Percentiles rank a stretch among this genome's conserved stretches.
Conservation (phyloP, 2,329 filamentous ascomycete genomes). For the Colletotrichum ledebouriae region DNA sequence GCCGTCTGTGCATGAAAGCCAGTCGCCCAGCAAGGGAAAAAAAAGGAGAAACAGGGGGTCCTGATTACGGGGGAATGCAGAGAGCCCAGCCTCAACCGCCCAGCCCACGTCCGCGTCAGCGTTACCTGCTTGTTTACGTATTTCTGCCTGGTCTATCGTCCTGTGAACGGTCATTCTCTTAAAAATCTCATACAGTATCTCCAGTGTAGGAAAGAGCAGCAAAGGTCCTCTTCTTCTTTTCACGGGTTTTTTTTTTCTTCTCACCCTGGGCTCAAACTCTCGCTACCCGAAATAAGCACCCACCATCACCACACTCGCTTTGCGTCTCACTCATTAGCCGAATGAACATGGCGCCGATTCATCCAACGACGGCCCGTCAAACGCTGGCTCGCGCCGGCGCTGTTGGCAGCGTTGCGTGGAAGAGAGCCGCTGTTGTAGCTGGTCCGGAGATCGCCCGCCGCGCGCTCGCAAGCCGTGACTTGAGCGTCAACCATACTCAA, state of each 20-base stretch:
- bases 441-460: conserved; percentile 36
- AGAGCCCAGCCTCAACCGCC: conserved; percentile 37
- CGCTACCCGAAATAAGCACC: neutral
- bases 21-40: conserved; percentile 12
- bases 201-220: neutral
- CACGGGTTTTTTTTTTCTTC: neutral
- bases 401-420: conserved; percentile 23
- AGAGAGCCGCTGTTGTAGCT: conserved; percentile 25
- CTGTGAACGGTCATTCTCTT: neutral
- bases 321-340: neutral
- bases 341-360: conserved; percentile 32
- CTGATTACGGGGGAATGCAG: conserved; percentile 27
- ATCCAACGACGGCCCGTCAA: conserved; percentile 33
- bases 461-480: conserved; percentile 62
- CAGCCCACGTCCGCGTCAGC: conserved; percentile 39
- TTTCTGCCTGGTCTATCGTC: conserved; percentile 12
- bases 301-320: neutral
- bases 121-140: conserved; percentile 36
- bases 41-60: conserved; percentile 14
- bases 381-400: conserved; percentile 31
- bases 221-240: neutral
- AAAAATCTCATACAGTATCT: conserved; percentile 13
- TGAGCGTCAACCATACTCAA: conserved; percentile 76
- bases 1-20: conserved; percentile 31
- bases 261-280: neutral